Percentiles rank a stretch among this genome's conserved stretches.
Conservation (phyloP, 305 asterid species). For the Striga hermonthica region DNA sequence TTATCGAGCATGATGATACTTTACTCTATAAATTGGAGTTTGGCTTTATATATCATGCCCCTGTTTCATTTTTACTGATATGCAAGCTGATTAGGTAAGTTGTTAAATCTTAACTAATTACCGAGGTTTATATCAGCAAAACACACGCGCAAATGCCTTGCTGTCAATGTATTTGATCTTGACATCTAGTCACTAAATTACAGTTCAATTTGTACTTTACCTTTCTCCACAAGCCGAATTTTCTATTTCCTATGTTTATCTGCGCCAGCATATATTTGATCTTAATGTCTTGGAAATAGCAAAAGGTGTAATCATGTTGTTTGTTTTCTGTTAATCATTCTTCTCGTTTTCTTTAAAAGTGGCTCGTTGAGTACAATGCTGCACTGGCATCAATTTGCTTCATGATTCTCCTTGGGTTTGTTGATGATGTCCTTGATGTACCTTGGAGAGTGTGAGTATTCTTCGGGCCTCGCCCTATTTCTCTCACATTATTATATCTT, state of each 20-base stretch:
- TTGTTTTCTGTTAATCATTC: background rate
- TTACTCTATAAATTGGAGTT: too few relatives aligned
- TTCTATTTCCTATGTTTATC: background rate
- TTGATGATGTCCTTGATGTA: constrained; percentile 94
- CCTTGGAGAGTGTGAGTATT: constrained; percentile 94
- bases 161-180: background rate
- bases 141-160: too few relatives aligned
- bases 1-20: background rate
- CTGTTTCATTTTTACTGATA: too few relatives aligned
- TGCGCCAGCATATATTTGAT: background rate
- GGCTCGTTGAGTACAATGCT: constrained; percentile 98
- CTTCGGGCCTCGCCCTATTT: constrained; percentile 15
- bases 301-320: constrained; percentile 22
- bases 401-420: constrained; percentile 92
- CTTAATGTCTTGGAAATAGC: constrained; percentile 1
- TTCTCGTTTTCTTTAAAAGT: constrained; percentile 39
- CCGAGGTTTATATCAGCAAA: background rate
- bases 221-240: too few relatives aligned
- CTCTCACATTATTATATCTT: background rate
- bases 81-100: too few relatives aligned
- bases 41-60: too few relatives aligned
- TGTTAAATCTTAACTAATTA: background rate
- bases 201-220: too few relatives aligned
- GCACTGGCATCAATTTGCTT: constrained; percentile 93
- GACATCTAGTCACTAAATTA: background rate